Evolutionary conservation across 2,329 filamentous ascomycete genomes (phyloP).

Genomic region (Aspergillus pseudoglaucus): DNA sequence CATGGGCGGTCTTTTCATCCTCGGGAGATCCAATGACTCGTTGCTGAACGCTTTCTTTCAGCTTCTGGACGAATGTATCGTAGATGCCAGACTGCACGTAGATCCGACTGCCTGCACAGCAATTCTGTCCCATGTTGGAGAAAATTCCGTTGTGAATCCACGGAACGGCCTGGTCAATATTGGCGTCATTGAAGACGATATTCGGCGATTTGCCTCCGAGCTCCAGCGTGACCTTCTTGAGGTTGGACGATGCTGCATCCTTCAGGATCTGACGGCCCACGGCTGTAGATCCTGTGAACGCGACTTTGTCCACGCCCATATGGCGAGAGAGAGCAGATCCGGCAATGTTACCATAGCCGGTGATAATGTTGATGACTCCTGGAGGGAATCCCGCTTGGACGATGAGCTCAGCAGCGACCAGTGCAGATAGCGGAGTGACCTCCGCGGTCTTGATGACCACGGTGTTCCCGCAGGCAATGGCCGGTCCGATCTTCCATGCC

Average conservation of each 20-base stretch:
- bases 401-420: background rate
- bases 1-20: slow-evolving; percentile 3
- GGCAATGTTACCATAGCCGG: background rate
- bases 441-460: background rate
- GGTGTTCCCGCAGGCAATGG: slow-evolving; percentile 47
- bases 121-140: background rate
- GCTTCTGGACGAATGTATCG: background rate
- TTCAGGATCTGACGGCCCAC: background rate
- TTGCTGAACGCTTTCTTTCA: background rate
- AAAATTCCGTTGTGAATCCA: background rate
- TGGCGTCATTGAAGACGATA: background rate
- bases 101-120: background rate
- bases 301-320: slow-evolving; percentile 1
- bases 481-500: slow-evolving; percentile 1
- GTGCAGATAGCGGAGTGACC: background rate
- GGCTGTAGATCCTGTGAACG: background rate
- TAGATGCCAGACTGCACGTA: background rate
- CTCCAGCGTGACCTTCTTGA: slow-evolving; percentile 1
- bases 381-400: background rate
- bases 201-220: background rate
- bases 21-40: background rate
- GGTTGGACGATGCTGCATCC: background rate
- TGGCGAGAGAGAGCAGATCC: background rate
- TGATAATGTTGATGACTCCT: slow-evolving; percentile 1
- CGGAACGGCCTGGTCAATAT: background rate